Conservation (phyloP, 805 yeast genomes). For the Lipomyces yamanashiensis region DNA sequence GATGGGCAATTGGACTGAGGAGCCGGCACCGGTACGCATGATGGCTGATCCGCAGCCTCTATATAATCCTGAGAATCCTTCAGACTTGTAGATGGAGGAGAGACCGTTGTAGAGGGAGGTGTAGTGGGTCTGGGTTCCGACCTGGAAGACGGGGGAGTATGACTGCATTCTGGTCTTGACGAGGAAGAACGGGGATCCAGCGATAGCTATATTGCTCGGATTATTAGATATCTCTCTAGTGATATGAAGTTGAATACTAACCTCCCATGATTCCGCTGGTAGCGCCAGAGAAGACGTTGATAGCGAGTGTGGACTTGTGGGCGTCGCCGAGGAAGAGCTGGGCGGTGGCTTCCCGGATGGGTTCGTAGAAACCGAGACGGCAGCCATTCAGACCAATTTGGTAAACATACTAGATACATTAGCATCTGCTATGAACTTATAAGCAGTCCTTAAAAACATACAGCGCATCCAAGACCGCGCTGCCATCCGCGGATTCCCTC, state of each 20-base stretch:
- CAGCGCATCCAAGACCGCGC: slow-evolving; percentile 84
- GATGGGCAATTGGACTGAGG: slow-evolving; percentile 91
- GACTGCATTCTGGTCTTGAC: slow-evolving; percentile 98
- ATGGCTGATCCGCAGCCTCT: slow-evolving; percentile 95
- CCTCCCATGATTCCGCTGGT: slow-evolving; percentile 61
- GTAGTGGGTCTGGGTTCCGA: slow-evolving; percentile 94
- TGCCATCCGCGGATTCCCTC: slow-evolving; percentile 91
- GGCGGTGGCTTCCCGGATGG: slow-evolving; percentile 61
- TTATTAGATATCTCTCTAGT: not conserved
- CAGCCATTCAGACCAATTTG: slow-evolving; percentile 94
- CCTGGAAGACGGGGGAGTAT: slow-evolving; percentile 65
- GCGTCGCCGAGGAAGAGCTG: slow-evolving; percentile 39
- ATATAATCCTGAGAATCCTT: slow-evolving; percentile 79
- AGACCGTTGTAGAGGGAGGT: slow-evolving; percentile 71
- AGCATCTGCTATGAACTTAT: not conserved
- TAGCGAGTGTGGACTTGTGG: slow-evolving; percentile 47
- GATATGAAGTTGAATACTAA: slow-evolving; percentile 1
- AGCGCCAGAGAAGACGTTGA: slow-evolving; percentile 82
- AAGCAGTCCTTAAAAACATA: slow-evolving; percentile 18
- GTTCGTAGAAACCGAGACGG: slow-evolving; percentile 92
- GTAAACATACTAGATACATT: slow-evolving; percentile 59
- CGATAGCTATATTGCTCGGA: slow-evolving; percentile 17
- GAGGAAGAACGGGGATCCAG: slow-evolving; percentile 87
- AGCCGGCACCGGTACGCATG: slow-evolving; percentile 92
- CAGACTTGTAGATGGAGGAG: slow-evolving; percentile 59